Evolutionary conservation across 257 asterid species (phyloP), one percentile per base, ranked within the genome.

Genomic region (Coffea eugenioides): DNA sequence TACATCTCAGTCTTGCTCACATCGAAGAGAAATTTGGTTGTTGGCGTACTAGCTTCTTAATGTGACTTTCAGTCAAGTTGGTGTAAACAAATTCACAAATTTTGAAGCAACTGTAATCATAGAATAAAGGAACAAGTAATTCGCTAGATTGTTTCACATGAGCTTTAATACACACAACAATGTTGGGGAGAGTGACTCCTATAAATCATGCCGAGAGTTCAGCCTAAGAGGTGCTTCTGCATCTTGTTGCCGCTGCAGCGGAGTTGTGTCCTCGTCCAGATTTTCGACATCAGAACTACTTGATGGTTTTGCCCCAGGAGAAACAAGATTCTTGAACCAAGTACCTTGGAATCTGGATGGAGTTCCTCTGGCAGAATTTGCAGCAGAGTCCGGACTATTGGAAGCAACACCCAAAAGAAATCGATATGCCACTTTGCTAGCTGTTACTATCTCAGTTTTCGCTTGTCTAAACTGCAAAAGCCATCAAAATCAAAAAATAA

Each of bases 401-500:
- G 98, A 88, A 76, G 96, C 89, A 74, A 90, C 92, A 71, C 98
- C 97, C 45, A 90, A 86, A 36, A 94, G 81, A 84, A 90, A 94
- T 39, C 97, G 91, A 76, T 93, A 94, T 0, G 97, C 97, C 70
- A 93, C 97, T 84, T 91, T 94, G 86, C 98, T 93, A 64, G 97
- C 98, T 36, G 94, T 73, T 64, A 91, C 96, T 39, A 94, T 90
- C 92, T 93, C 98, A 4, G 95, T 86, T 91, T 94, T 94, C 41
- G 98, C 98, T 90, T 94, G 98, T 85, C 95, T 91, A 56, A 90
- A 88, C 98, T 94, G 92, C 91, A 89, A n/a, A 21, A 84, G 52
- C 76, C 48, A 31, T 83, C 11, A 78, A 77, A 39, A 21, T 27
- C 52, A 9, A 45, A 52, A 15, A 69, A 75, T 77, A 51, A 73